Evolutionary conservation across 768 basidiomycete species (phyloP).

Genomic region (Tricholoma sp.): DNA sequence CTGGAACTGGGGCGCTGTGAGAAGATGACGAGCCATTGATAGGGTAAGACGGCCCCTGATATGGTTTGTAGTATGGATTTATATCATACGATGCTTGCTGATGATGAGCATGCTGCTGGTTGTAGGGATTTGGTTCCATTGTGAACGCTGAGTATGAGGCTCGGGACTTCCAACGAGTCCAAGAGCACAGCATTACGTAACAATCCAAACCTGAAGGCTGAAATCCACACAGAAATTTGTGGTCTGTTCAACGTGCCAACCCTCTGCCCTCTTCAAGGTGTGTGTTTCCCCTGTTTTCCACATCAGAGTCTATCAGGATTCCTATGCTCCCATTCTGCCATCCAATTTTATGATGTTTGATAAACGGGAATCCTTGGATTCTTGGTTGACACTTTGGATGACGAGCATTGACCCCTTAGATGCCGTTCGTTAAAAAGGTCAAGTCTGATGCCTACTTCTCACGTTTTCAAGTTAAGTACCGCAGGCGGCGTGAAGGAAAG

Average conservation of each 20-base stretch:
- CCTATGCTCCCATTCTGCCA: not conserved
- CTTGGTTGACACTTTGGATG: conserved; percentile 26
- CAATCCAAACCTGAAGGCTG: conserved; percentile 12
- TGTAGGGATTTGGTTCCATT: conserved; percentile 45
- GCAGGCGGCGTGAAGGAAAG: conserved; percentile 95
- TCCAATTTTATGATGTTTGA: not conserved
- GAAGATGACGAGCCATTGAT: conserved; percentile 56
- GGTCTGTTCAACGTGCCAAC: conserved; percentile 22
- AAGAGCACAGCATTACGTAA: conserved; percentile 15
- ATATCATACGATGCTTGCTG: conserved; percentile 48
- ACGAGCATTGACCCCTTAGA: conserved; percentile 30
- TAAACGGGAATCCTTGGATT: conserved; percentile 24
- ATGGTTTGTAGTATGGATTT: conserved; percentile 80
- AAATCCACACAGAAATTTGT: conserved; percentile 3
- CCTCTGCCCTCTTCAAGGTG: conserved; percentile 37
- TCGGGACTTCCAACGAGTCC: not conserved
- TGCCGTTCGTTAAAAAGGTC: conserved; percentile 98
- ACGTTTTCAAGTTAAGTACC: conserved; percentile 98
- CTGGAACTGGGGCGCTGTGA: conserved; percentile 74
- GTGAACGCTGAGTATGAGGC: conserved; percentile 11
- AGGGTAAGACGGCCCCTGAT: conserved; percentile 70
- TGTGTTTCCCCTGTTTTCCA: conserved; percentile 11
- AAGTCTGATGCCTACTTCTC: conserved; percentile 98
- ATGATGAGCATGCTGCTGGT: conserved; percentile 38
- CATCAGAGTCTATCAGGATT: not conserved